phyloP scores from a whole-genome alignment of 176 grass and related monocot genomes.

The Elaeis guineensis region DNA sequence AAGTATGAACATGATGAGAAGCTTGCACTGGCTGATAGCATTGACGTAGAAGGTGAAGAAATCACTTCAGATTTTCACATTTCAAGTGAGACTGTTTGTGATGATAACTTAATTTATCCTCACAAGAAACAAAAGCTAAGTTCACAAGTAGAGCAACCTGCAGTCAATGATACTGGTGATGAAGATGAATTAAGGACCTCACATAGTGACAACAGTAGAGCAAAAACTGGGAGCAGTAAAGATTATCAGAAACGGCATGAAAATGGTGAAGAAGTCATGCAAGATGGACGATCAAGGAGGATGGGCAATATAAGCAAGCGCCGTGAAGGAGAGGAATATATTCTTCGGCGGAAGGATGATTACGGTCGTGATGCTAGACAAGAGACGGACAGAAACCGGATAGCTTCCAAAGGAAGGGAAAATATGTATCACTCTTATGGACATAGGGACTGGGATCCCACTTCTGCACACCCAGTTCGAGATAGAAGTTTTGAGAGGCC shows the following conservation, averaged over 20 bases:
- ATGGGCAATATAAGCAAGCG: slow-evolving; percentile 35
- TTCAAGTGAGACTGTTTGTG: slow-evolving; percentile 36
- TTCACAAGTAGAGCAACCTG: slow-evolving; percentile 41
- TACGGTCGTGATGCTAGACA: slow-evolving; percentile 26
- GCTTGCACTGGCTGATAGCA: slow-evolving; percentile 50
- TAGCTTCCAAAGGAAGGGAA: slow-evolving; percentile 45
- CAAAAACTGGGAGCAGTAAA: slow-evolving; percentile 65
- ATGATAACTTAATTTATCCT: slow-evolving; percentile 34
- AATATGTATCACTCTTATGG: slow-evolving; percentile 36
- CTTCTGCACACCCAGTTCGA: slow-evolving; percentile 16
- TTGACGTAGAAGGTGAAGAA: slow-evolving; percentile 58
- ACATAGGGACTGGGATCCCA: slow-evolving; percentile 40
- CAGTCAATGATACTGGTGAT: slow-evolving; percentile 31
- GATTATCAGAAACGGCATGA: slow-evolving; percentile 42
- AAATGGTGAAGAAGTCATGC: slow-evolving; percentile 62
- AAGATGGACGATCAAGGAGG: slow-evolving; percentile 35
- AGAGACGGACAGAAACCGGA: slow-evolving; percentile 34
- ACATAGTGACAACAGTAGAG: slow-evolving; percentile 62
- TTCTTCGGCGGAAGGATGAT: slow-evolving; percentile 33
- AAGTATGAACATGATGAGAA: slow-evolving; percentile 41
- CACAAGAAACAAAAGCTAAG: slow-evolving; percentile 32
- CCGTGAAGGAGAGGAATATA: slow-evolving; percentile 43
- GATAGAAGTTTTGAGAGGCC: slow-evolving; percentile 77
- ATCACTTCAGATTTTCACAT: slow-evolving; percentile 44
- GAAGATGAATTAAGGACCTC: slow-evolving; percentile 31